Evolutionary conservation across 2,329 filamentous ascomycete genomes (phyloP).

Genomic region (Aspergillus sp.): DNA sequence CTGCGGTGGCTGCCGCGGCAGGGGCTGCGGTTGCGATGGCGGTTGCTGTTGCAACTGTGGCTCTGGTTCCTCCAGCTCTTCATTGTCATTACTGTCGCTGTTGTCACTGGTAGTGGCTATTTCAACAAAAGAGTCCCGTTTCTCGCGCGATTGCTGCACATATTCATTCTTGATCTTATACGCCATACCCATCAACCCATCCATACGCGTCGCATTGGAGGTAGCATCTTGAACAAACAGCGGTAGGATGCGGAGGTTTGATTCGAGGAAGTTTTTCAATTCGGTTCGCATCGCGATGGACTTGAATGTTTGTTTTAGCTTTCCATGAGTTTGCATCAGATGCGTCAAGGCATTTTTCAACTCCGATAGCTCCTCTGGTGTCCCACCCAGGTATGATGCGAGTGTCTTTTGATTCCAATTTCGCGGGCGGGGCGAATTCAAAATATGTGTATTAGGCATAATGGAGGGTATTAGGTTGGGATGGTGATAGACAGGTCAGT

Average conservation of each 20-base stretch:
- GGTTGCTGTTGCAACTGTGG: not conserved
- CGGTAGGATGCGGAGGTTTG: not conserved
- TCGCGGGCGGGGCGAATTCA: slow-evolving; percentile 1
- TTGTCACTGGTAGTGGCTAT: not conserved
- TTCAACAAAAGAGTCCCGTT: not conserved
- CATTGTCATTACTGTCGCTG: not conserved
- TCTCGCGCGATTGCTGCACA: not conserved
- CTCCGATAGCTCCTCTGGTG: not conserved
- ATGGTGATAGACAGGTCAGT: not conserved
- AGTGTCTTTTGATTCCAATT: slow-evolving; percentile 1
- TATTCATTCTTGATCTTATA: slow-evolving; percentile 1
- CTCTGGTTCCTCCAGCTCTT: not conserved
- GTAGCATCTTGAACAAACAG: not conserved
- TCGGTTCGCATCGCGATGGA: not conserved
- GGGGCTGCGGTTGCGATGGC: not conserved
- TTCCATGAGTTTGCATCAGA: not conserved
- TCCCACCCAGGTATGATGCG: not conserved
- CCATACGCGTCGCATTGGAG: not conserved
- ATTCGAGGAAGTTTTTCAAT: not conserved
- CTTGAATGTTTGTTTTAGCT: not conserved
- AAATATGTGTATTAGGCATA: not conserved
- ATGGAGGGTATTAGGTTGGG: not conserved
- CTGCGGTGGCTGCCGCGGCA: too few species aligned
- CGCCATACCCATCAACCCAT: slow-evolving; percentile 1
- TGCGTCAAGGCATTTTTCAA: not conserved